These are phyloP conservation scores for Auriscalpium orientale DNA, from an alignment of 768 basidiomycete genomes.

Conservation along the genomic window DNA sequence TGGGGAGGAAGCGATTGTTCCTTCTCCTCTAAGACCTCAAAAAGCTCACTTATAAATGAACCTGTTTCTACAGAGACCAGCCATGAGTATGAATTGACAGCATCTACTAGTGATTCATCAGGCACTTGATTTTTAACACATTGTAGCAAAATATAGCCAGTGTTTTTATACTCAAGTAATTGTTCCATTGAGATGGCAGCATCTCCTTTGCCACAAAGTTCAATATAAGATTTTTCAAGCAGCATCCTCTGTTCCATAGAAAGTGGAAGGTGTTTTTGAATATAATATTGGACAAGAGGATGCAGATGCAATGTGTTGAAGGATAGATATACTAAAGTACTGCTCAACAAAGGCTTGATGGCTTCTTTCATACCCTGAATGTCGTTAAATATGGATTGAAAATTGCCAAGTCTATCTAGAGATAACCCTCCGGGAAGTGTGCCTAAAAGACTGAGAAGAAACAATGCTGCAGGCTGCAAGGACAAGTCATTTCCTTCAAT, in stretches of 20 bases:
- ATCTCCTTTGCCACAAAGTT: neutral
- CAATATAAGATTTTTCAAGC: neutral
- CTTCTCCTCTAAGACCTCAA: neutral
- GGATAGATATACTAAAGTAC: neutral
- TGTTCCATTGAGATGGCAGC: neutral
- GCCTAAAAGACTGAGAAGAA: neutral
- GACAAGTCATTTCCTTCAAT: neutral
- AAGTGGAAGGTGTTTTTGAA: neutral
- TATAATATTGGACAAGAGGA: neutral
- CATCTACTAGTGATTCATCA: neutral
- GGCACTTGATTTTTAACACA: neutral
- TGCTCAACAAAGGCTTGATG: neutral
- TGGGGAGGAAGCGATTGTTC: neutral
- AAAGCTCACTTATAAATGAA: neutral
- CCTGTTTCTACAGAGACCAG: neutral
- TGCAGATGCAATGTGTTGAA: neutral
- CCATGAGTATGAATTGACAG: neutral
- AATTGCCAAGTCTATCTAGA: neutral
- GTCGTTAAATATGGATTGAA: neutral
- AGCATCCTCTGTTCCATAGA: neutral
- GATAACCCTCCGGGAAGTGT: neutral
- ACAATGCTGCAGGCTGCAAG: neutral
- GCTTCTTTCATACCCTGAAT: neutral
- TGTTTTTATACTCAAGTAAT: neutral
- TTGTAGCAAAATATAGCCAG: neutral